phyloP scores from a whole-genome alignment of 257 asterid species.

The Nicotiana sylvestris region DNA sequence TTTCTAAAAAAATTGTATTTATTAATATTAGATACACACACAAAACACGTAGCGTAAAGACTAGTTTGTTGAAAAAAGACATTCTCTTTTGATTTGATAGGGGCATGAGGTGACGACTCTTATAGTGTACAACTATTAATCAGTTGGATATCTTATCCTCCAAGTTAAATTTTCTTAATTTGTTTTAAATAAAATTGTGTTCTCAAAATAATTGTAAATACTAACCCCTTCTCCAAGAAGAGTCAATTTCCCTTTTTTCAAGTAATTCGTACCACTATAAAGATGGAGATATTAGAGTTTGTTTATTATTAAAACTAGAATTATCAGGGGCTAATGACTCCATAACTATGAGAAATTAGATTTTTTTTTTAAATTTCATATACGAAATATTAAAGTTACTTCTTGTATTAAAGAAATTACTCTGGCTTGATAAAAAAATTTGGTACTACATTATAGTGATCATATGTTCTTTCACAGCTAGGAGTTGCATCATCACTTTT shows the following conservation, averaged over 20 bases:
- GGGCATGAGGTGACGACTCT: background rate
- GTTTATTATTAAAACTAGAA: background rate
- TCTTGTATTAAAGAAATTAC: too few species aligned
- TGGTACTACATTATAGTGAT: too few species aligned
- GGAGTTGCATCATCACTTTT: too few species aligned
- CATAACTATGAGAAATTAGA: background rate
- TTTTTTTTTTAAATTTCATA: too few species aligned
- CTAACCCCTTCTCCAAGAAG: slow-evolving; percentile 4
- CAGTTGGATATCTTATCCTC: slow-evolving; percentile 3
- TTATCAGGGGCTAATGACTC: background rate
- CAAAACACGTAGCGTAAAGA: too few species aligned
- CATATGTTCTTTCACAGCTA: too few species aligned
- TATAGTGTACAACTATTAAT: background rate
- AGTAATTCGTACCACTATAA: background rate
- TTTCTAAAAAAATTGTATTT: too few species aligned
- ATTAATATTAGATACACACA: too few species aligned
- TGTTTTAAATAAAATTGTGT: background rate
- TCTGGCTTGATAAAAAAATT: too few species aligned
- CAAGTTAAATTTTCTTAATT: background rate
- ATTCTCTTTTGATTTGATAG: background rate
- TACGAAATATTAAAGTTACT: too few species aligned
- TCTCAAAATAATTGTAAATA: too few species aligned
- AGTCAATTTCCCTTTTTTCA: background rate
- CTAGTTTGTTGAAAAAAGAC: background rate
- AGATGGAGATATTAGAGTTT: background rate